A percentile compares a stretch with the other conserved stretches of the same genome.
These are phyloP conservation scores for Centaurea solstitialis DNA, from an alignment of 129 eudicot species.

Conservation along the genomic window DNA sequence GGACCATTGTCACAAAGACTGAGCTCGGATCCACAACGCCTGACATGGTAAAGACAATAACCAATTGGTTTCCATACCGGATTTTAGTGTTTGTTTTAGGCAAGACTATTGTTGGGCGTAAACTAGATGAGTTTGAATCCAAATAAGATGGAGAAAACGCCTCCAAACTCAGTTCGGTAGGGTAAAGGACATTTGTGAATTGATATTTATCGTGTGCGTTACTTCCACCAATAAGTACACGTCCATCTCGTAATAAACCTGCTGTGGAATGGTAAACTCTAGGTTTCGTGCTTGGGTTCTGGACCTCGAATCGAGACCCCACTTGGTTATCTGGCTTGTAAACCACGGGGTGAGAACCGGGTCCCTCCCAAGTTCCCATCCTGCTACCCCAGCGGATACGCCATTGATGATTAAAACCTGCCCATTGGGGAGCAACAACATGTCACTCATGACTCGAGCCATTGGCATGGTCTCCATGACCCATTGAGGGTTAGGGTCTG, in stretches of 20 bases:
- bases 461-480: background rate
- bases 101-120: conserved; percentile 48
- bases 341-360: conserved; percentile 48
- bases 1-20: conserved; percentile 56
- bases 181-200: conserved; percentile 45
- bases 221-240: conserved; percentile 62
- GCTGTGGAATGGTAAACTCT: conserved; percentile 63
- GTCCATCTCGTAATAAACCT: conserved; percentile 49
- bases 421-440: background rate
- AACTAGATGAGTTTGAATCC: conserved; percentile 19
- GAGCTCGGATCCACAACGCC: conserved; percentile 15
- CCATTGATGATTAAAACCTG: background rate
- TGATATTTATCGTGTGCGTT: conserved; percentile 49
- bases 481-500: background rate
- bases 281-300: conserved; percentile 40
- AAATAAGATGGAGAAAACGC: conserved; percentile 65
- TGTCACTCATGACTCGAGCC: background rate
- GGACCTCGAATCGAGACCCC: conserved; percentile 42
- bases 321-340: conserved; percentile 30
- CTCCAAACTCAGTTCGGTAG: conserved; percentile 66
- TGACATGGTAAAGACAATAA: conserved; percentile 29
- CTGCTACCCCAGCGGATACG: background rate
- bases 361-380: background rate
- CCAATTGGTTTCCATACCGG: conserved; percentile 21
- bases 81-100: conserved; percentile 20